Evolutionary conservation across 345 rosid genomes (phyloP), one percentile per base, ranked within the genome.

Genomic region (Stellera chamaejasme): DNA sequence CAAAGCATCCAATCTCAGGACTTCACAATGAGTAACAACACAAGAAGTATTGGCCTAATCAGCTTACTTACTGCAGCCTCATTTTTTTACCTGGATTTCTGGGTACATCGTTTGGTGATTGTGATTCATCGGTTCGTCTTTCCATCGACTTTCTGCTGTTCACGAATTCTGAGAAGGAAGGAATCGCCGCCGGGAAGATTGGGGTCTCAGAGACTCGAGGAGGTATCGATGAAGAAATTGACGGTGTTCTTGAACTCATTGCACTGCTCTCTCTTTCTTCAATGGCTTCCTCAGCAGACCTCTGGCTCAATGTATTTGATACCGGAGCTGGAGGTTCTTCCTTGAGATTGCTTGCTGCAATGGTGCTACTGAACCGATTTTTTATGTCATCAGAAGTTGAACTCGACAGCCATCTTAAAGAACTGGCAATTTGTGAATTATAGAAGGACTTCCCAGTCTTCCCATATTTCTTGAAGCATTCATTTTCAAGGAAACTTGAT

Each of bases 381-480:
- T 52, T 54, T 56, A 85, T 59, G 45, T 71, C 80, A 5, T 69
- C 53, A 27, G 76, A 69, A 72, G 58, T 75, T 66, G 87, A 23
- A 0, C 76, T 69, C 26, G 86, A 77, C 48, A 93, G 70, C 96
- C 97, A 87, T 73, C 99, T 79, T 12, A 79, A 74, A 2, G 87
- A 84, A 57, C 91, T 84, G 3, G 88, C 96, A 54, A 87, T 80
- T 73, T 85, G 95, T 10, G 96, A 93, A 69, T 72, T 78, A 69
- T 86, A 89, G 67, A 89, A 84, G 0, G 97, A 78, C 66, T 82
- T 87, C 64, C 97, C 91, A 13, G 79, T 87, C 83, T 80, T 87
- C 61, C 96, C 86, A 44, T 89, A 89, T 64, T 82, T 89, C 69
- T 68, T 65, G 65, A 72, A 83, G 75, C 97, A 83, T 59, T 89